Conservation (phyloP, 148 eudicot species). For the Fagopyrum esculentum region DNA sequence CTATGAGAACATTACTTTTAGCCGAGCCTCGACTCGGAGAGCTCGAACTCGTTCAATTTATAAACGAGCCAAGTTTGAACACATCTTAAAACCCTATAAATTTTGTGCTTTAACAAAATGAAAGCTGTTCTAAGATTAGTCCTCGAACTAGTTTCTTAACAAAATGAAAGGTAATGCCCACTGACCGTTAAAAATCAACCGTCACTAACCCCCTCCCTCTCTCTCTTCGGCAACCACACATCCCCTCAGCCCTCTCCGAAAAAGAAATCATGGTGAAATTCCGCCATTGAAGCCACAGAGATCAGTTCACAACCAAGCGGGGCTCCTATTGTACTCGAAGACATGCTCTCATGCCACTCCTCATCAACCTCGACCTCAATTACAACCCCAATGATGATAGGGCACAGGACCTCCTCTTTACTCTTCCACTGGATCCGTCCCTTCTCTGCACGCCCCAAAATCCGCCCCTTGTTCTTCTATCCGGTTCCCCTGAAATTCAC, state of each 20-base stretch:
- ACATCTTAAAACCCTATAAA: no score
- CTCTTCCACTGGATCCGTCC: slow-evolving; percentile 14
- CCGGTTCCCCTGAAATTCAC: slow-evolving; percentile 28
- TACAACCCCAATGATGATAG: slow-evolving; percentile 16
- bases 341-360: slow-evolving; percentile 13
- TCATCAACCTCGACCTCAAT: neutral
- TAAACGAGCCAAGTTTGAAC: no score
- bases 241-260: neutral
- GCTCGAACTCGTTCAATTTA: no score
- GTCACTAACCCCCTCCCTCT: neutral
- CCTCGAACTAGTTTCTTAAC: no score
- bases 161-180: neutral
- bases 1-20: no score
- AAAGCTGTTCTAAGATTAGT: no score
- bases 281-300: slow-evolving; percentile 11
- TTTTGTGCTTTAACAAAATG: no score
- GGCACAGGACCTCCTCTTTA: slow-evolving; percentile 12
- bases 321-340: neutral
- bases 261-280: neutral
- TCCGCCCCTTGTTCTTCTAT: slow-evolving; percentile 22
- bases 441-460: slow-evolving; percentile 17
- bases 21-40: no score
- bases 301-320: neutral
- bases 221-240: slow-evolving; percentile 12
- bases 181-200: slow-evolving; percentile 3